These are phyloP conservation scores for Citrullus colocynthis DNA, from an alignment of 306 rosid species.

Conservation along the genomic window DNA sequence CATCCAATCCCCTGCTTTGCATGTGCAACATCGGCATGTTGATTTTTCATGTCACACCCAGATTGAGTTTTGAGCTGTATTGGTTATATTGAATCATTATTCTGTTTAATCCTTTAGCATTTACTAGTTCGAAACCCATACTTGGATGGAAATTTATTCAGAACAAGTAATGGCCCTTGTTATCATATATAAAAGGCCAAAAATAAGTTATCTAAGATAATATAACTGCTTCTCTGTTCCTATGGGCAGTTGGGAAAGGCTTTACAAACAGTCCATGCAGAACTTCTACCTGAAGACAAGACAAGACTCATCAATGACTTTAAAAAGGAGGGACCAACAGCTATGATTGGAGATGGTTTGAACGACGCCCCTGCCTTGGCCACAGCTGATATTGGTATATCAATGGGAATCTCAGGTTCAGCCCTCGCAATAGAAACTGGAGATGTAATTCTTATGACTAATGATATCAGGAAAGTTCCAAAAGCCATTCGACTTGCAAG, in stretches of 20 bases:
- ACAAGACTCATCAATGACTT: conserved; percentile 50
- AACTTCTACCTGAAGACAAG: conserved; percentile 86
- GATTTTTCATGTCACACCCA: not conserved
- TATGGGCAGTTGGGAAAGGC: conserved; percentile 53
- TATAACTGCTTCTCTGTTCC: not conserved
- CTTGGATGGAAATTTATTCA: not conserved
- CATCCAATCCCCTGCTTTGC: not conserved
- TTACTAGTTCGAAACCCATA: not conserved
- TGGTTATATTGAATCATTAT: not conserved
- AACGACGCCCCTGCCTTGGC: conserved; percentile 95
- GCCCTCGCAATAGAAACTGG: conserved; percentile 87
- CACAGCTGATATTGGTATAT: conserved; percentile 78
- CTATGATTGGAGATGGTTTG: conserved; percentile 89
- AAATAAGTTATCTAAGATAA: not conserved
- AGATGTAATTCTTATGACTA: conserved; percentile 67
- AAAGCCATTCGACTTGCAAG: conserved; percentile 68
- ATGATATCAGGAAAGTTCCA: conserved; percentile 72
- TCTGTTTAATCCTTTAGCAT: not conserved
- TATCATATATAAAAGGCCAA: not conserved
- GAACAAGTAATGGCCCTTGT: not conserved
- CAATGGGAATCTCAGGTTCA: conserved; percentile 97
- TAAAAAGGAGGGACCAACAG: conserved; percentile 57
- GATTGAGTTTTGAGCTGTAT: not conserved
- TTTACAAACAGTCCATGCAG: conserved; percentile 58
- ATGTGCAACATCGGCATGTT: not conserved